A percentile compares a stretch with the other conserved stretches of the same genome.
Conservation (phyloP, 2,329 filamentous ascomycete genomes). For the Macrophomina tecta region DNA sequence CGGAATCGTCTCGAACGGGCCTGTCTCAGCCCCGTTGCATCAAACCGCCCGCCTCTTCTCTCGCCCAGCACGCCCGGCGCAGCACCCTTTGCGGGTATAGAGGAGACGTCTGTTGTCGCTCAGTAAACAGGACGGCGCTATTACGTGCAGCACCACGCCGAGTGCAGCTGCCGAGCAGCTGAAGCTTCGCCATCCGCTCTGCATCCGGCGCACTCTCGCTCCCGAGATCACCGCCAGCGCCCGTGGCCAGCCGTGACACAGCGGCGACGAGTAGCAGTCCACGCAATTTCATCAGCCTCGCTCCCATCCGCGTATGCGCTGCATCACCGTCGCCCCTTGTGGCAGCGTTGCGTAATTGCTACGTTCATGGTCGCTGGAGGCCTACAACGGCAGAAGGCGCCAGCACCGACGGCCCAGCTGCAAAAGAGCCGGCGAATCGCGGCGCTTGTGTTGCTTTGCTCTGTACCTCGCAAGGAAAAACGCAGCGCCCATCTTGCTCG, state of each 20-base stretch:
- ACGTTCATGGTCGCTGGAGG: background rate
- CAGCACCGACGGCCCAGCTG: background rate
- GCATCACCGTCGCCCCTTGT: conserved; percentile 7
- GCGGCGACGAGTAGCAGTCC: conserved; percentile 3
- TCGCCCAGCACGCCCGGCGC: background rate
- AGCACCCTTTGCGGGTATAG: background rate
- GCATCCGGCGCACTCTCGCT: conserved; percentile 18
- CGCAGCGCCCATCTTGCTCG: conserved; percentile 10
- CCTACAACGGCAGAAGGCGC: background rate
- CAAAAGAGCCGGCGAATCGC: background rate
- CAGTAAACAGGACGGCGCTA: conserved; percentile 17
- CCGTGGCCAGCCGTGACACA: background rate
- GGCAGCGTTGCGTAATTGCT: conserved; percentile 13
- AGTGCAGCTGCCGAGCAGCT: conserved; percentile 2
- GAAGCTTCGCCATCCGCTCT: background rate
- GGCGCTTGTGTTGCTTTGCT: conserved; percentile 1
- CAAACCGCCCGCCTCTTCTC: background rate
- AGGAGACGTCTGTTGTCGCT: background rate
- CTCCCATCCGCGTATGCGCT: background rate
- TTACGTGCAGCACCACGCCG: background rate
- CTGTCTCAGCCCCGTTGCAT: conserved; percentile 14
- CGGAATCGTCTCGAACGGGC: conserved; percentile 21
- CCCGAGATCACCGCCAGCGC: conserved; percentile 4
- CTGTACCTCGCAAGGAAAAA: conserved; percentile 6
- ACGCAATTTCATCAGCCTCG: conserved; percentile 20